Percentiles rank a stretch among this genome's conserved stretches.
Conservation (phyloP, 371 early-diverging fungal species). For the Mucor saturninus region DNA sequence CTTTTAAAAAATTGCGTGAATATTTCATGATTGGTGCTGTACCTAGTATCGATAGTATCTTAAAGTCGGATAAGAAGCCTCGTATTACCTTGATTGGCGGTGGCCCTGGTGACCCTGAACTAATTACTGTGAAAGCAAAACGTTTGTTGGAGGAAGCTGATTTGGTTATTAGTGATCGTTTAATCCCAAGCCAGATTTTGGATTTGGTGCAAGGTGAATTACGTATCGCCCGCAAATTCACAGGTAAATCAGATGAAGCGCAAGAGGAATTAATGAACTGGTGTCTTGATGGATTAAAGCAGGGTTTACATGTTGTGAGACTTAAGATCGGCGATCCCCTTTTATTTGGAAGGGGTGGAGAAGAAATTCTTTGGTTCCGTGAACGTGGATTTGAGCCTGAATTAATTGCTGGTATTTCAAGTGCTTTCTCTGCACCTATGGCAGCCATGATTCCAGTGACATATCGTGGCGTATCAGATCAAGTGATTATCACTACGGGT, state of each 20-base stretch:
- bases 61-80: conserved; percentile 32
- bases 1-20: conserved; percentile 59
- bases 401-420: conserved; percentile 83
- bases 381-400: conserved; percentile 69
- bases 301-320: conserved; percentile 77
- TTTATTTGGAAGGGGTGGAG: conserved; percentile 92
- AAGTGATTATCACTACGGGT: conserved; percentile 83
- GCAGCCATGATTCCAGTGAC: conserved; percentile 79
- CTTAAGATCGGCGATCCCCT: conserved; percentile 92
- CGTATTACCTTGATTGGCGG: conserved; percentile 80
- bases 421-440: conserved; percentile 76
- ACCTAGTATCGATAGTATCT: conserved; percentile 31
- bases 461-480: conserved; percentile 79
- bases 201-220: conserved; percentile 66
- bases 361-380: conserved; percentile 81
- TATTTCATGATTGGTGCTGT: conserved; percentile 55
- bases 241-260: conserved; percentile 61
- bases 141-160: conserved; percentile 71
- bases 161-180: conserved; percentile 81
- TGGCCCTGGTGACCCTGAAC: conserved; percentile 86
- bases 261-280: conserved; percentile 73
- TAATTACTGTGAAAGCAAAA: conserved; percentile 74
- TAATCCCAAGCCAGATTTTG: conserved; percentile 73
- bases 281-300: conserved; percentile 69
- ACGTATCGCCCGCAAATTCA: conserved; percentile 72